Base-by-base conservation (phyloP, 2,329 filamentous ascomycete species). In the Cercospora brassicicola region DNA sequence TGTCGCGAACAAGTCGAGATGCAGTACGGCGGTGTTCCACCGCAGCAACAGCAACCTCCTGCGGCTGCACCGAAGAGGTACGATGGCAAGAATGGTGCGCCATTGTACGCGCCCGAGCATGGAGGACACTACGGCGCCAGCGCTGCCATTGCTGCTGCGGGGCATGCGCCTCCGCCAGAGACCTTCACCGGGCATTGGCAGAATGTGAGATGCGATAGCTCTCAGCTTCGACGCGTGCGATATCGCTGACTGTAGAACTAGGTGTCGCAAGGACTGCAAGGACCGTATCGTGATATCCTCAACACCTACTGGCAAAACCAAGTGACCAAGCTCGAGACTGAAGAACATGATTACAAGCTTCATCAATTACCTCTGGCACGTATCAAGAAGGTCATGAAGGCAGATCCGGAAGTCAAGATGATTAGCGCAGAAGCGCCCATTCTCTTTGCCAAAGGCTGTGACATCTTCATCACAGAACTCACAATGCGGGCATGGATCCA, bases 351-450 rank as follows among this genome's bases (percentile, higher is more conserved):
- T 81, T 99, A 98, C 86, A 99, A 99, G 82, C 88, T 98, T 66
- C 95, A 99, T 80, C 95, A 98, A 80, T 86, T 99, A 45, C 95
- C 95, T 1, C 86, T 99, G 48, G 95, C 95, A n/a, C 91, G 95
- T 64, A 99, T 99, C 84, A 99, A 99, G 85, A 99, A 99, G 81
- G 95, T 99, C 73, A 99, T 99, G 95, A 99, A 99, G 83, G 95
- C 95, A 0, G 95, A 99, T 74, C 95, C 95, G 0, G 95, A 99
- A 76, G 95, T 99, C 59, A 99, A 99, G 84, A 99, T 99, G 95
- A 99, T 99, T 71, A 98, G 94, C 3, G 95, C 95, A 8, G 95
- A 99, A 82, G 95, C 95, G 1, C 95, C 95, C 1, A 99, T 99
- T 74, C 85, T 99, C 13, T 99, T 99, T 77, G 95, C 95, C 62